Evolutionary conservation across 768 basidiomycete species (phyloP), one percentile per base, ranked within the genome.

Genomic region (Naganishia onofrii): DNA sequence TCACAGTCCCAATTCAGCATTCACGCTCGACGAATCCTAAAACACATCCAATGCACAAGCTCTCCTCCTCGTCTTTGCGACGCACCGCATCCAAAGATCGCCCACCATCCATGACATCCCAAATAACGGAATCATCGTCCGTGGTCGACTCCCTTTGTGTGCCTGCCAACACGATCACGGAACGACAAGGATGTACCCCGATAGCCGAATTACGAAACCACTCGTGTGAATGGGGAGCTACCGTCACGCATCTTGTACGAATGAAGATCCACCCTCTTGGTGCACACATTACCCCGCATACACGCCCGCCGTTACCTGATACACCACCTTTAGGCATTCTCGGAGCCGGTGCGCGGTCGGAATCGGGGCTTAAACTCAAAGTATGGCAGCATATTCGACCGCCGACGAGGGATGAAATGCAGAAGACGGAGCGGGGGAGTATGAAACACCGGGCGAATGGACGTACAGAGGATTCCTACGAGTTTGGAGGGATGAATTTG

Each of bases 401-500:
- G 2, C 60, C 60, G 15, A 63, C 60, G 26, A 1, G 21, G 15
- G 42, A 63, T 2, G 60, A 63, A 63, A 44, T 29, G 38, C 60
- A 44, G 5, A 23, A 13, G 36, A 26, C 42, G 23, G 60, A 63
- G 21, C 60, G 60, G 10, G 38, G 36, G 38, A 44, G 38, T 29
- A 63, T 63, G 60, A 63, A 63, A 29, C 60, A 63, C 26, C 60
- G 60, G 10, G 42, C 60, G 23, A 63, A 63, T 42, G 60, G 60
- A 3, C 60, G 60, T 1, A 17, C n/a, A 3, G 60, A 63, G 23
- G 60, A 63, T 63, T 63, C 60, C 4, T 63, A 63, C 38, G 60
- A 69, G 38, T 71, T 67, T 51, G 70, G 70, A 2, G 57, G 55
- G n/a, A 31, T 71, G 23, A 64, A 68, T 66, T 31, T 71, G 26